Base-by-base conservation (phyloP, 495 filamentous ascomycete genomes). In the Talaromyces ruber region DNA sequence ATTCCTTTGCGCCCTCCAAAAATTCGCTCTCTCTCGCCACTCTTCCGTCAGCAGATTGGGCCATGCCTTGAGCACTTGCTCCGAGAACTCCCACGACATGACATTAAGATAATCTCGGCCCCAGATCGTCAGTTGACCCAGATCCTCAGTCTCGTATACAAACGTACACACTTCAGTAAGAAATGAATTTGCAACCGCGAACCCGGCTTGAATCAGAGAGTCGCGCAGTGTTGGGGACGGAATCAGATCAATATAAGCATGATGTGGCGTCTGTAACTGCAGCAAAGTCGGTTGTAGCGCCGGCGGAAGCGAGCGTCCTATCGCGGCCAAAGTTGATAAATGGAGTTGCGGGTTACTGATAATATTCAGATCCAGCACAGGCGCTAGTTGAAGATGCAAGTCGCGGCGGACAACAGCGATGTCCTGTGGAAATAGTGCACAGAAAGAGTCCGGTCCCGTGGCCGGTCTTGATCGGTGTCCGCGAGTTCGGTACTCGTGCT, bases 171-270 rank as follows among this genome's bases (percentile, higher is more conserved):
- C 62, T n/a, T 72, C 70, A 8, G 54, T 58, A 29, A 71, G 43
- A 55, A 74, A 74, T 32, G 62, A 62, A n/a, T 65, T 65, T 14
- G 64, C 60, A 24, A 53, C 53, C 24, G 32, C 64, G 22, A 59
- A 52, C n/a, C 64, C 64, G 54, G 60, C 45, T 12, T 25, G 32
- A 32, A 65, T 65, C 11, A 65, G 14, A 22, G 26, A 22, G 16
- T 77, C 71, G 14, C 74, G 70, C 7, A 77, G 59, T 1, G 67
- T 62, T 4, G 67, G 69, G 6, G 73, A 71, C 18, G 74, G 67
- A 26, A 78, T 66, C 54, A 77, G 62, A 60, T 78, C 75, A 32
- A 78, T 70, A 52, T 73, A 74, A 21, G 68, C 72, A 54, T 75
- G 75, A 61, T 78, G 75, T 11, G 71, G 68, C 2, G 68, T 76